Base-by-base conservation (phyloP, 768 basidiomycete genomes). In the Panaeolus cyanescens region DNA sequence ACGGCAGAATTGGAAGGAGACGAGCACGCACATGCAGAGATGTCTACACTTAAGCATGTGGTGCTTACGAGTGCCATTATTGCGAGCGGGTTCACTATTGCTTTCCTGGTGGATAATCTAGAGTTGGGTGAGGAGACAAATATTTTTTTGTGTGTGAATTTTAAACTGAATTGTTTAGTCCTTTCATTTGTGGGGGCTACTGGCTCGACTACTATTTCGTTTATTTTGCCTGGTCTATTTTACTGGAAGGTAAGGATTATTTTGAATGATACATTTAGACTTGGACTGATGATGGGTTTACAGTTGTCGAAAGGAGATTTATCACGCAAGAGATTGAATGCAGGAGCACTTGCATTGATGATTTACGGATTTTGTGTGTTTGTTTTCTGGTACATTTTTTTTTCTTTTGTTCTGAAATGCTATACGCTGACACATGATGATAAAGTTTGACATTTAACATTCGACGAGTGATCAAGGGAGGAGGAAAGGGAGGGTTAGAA, bases 181-280 rank as follows among this genome's bases (percentile, higher is more conserved):
- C 81, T 99, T 32, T 93, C 95, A 4, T 97, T 99, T 71, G 96
- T 99, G 34, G 97, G 97, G 1, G 90, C 95, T 22, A 98, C 95
- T 1, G 97, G 97, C 12, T 96, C 94, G 13, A 97, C 96, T 25
- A 96, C 95, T 19, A 94, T 99, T 61, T 95, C 93, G 1, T 99
- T 98, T 77, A 97, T 99, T 69, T 83, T 97, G 33, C 96, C 95
- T 0, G 95, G 94, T 1, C 76, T 95, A 55, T 91, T 97, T 71
- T 97, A 92, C 78, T 98, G 93, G 90, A 90, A 93, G 89, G 92
- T 90, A 65, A 65, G 77, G 59, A 15, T 37, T 30, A 61, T 45
- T 58, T 50, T 58, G 36, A 59, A 58, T 55, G 36, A 42, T 53
- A 59, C 45, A 53, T 39, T 32, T 57, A 28, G 22, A 56, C 64